Base-by-base conservation (phyloP, 192 early-diverging fungal species). In the Backusella australiensis region DNA sequence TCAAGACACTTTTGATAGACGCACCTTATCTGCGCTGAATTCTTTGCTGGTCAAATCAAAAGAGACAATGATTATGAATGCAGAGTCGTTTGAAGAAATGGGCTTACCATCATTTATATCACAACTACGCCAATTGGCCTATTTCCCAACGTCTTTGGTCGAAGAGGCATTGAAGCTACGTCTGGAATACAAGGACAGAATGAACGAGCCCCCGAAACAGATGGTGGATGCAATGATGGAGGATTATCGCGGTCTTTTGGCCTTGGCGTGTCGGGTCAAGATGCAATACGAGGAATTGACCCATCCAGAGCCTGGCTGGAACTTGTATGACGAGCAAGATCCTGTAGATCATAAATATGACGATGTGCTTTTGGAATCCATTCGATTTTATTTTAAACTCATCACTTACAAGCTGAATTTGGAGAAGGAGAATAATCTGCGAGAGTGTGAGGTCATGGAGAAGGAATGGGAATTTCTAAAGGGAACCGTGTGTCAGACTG, bases 381-480 rank as follows among this genome's bases (percentile, higher is more conserved):
- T 97, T 17, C 85, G 86, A 41, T 95, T 87, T 56, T 97, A 96
- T 75, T 95, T 95, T 68, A 86, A 88, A 34, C 82, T 97, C 39
- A 78, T 97, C 14, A 88, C 90, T 9, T 92, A 89, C 85, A 94
- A 93, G 75, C 83, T 92, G 42, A 86, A 88, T 49, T 76, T 85
- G 46, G 87, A 85, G 72, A 87, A 82, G 71, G 89, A 89, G 71
- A 81, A 80, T 4, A 86, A 82, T 44, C 79, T 89, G 44, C 90
- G 90, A 71, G 93, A 93, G 78, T 91, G 92, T 72, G 96, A 94
- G 77, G 80, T 93, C 15, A 82, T 97, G 75, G 93, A 95, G 76
- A 88, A 83, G 72, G 94, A 96, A 78, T 97, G 94, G 94, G 86
- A 91, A n/a, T 93, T 92, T 68, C 72, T 95, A 69, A 87, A 87